Base-by-base conservation (phyloP, 2,329 filamentous ascomycete species). In the Cordyceps cateniannulata region DNA sequence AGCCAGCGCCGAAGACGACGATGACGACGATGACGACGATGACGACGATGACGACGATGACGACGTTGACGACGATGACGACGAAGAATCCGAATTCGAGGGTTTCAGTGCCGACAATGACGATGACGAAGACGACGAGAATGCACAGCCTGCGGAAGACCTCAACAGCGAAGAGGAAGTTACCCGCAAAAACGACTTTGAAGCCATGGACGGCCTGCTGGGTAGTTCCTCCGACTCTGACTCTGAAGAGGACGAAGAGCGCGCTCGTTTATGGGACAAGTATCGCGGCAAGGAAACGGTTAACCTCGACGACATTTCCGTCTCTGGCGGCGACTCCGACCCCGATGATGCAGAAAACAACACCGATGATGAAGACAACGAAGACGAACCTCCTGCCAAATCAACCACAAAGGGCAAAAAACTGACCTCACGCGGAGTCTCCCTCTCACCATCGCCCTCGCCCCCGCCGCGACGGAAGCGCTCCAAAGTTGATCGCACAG, bases 121-220 rank as follows among this genome's bases (percentile, higher is more conserved):
- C 9, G 69, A 70, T 47, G 72, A 70, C 35, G 65, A 67, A 14
- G 66, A 62, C 2, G 50, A 65, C 1, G 58, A 53, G 3, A 60
- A 9, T 16, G 8, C 32, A 12, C 18, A 10, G 18, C 8, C n/a
- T 12, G 9, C 62, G 5, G 66, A 66, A n/a, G 65, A 69, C 7
- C 29, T 62, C 2, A 66, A 67, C 18, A 67, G 65, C 18, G 66
- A 72, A 6, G 69, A 53, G 3, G 70, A 69, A 24, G 67, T 61
- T 1, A 65, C 69, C 1, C 73, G 73, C 24, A 75, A 77, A 51
- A 66, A 70, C 3, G 70, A 72, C 16, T 44, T 72, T 4, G 72
- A 69, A 5, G 79, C 79, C 52, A 78, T 78, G 59, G 79, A 80
- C 29, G 69, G 75, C 42, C 71, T 82, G 16, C 70, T 82, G 1